Evolutionary conservation across 345 rosid species (phyloP), one percentile per base, ranked within the genome.

Genomic region (Toxicodendron radicans): DNA sequence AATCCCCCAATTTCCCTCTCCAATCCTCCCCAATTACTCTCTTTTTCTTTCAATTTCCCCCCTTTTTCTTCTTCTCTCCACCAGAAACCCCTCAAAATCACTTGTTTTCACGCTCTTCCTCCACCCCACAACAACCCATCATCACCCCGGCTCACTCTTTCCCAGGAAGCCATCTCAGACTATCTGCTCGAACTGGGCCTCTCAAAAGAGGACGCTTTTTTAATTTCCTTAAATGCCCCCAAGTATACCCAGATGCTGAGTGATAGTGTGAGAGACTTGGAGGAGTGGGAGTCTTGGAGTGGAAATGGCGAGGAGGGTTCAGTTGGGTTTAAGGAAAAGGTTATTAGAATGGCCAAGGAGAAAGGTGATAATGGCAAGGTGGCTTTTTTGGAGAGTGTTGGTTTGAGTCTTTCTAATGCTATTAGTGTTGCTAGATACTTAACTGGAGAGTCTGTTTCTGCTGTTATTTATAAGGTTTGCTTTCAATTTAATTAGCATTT

Each of bases 311-410:
- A 77, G 60, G 74, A 72, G 57, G 80, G 74, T 81, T 70, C 57
- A 48, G 32, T 77, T 65, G 81, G 87, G 64, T 95, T 91, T 74
- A 85, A 83, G 82, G 92, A 91, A 79, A 95, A 87, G 80, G 86
- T 92, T 62, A 49, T 87, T 41, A 79, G 62, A 59, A 80, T 91
- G 90, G 94, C 90, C 45, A 92, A 82, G 81, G 85, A 89, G 80
- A 95, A 90, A 59, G 95, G 95, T 54, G 92, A 89, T 79, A 75
- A 79, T 72, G 97, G 97, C 1, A 92, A 88, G 74, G 88, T 88
- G 67, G 91, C 99, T 14, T 91, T 92, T 77, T 82, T 91, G 76
- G 97, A 95, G 90, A 92, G 95, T 80, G 60, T 87, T 46, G 99
- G 99, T 3, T 78, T 92, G 64, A 80, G 82, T 78, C 81, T 92